These are phyloP conservation scores for Globisporangium recalcitrans DNA, from an alignment of 352 stramenopile genomes.

Conservation along the genomic window DNA sequence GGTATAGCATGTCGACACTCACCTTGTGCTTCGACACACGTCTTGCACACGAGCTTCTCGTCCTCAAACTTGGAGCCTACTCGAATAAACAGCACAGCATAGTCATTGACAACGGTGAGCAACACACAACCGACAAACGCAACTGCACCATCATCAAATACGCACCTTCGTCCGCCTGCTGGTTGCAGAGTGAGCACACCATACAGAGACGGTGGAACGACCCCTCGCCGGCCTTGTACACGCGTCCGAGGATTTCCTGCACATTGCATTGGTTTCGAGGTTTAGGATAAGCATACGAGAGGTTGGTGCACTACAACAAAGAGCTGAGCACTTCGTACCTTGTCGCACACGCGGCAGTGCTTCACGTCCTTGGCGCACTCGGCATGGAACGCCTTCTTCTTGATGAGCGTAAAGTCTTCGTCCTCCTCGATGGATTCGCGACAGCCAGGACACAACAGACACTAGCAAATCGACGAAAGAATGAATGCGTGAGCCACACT, in stretches of 20 bases:
- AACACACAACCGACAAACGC: not conserved
- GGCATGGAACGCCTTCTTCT: constrained; percentile 77
- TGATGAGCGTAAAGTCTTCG: constrained; percentile 73
- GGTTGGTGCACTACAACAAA: not conserved
- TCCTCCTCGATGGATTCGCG: constrained; percentile 73
- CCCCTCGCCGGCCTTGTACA: constrained; percentile 56
- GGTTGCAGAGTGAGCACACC: constrained; percentile 64
- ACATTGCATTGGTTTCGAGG: not conserved
- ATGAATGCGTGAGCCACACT: not conserved
- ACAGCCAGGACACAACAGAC: constrained; percentile 67
- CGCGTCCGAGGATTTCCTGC: constrained; percentile 71
- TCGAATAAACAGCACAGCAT: not conserved
- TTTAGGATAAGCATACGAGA: not conserved
- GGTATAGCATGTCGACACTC: constrained; percentile 6
- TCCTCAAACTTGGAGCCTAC: constrained; percentile 39
- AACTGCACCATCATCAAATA: not conserved
- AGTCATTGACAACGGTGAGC: not conserved
- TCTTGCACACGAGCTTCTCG: constrained; percentile 50
- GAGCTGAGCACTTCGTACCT: constrained; percentile 23
- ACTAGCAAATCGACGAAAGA: constrained; percentile 29
- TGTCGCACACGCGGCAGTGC: constrained; percentile 70
- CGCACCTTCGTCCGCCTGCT: constrained; percentile 59
- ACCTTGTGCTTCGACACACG: constrained; percentile 49
- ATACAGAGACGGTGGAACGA: constrained; percentile 81
- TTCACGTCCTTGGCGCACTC: constrained; percentile 66